A percentile compares a stretch with the other conserved stretches of the same genome.
These are phyloP conservation scores for Geotrichum bryndzae DNA, from an alignment of 1,139 yeast genomes.

Conservation along the genomic window DNA sequence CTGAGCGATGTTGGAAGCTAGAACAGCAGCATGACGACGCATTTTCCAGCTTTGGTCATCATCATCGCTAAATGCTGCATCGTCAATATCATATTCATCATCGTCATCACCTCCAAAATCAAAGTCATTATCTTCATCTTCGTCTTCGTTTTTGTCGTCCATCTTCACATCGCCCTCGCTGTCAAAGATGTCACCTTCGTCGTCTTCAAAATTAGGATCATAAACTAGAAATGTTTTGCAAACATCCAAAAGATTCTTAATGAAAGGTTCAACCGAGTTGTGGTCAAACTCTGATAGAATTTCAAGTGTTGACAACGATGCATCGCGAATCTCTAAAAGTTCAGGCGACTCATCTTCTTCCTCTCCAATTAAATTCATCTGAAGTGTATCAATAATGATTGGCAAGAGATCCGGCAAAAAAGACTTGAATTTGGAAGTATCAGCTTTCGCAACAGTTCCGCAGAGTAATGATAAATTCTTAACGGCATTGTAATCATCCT, in stretches of 20 bases:
- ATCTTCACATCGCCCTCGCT: conserved; percentile 12
- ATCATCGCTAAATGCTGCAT: conserved; percentile 44
- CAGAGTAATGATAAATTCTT: conserved; percentile 25
- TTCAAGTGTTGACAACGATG: conserved; percentile 31
- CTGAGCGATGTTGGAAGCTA: conserved; percentile 41
- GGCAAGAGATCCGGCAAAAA: conserved; percentile 25
- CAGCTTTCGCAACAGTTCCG: conserved; percentile 30
- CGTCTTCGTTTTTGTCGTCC: conserved; percentile 21
- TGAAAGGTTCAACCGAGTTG: conserved; percentile 27
- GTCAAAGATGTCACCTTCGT: conserved; percentile 37
- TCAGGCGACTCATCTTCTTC: conserved; percentile 22
- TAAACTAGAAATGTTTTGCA: conserved; percentile 45
- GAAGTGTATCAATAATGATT: conserved; percentile 23
- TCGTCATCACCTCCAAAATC: conserved; percentile 36
- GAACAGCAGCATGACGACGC: conserved; percentile 49
- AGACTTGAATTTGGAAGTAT: conserved; percentile 26
- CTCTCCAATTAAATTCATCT: conserved; percentile 19
- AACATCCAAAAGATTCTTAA: conserved; percentile 35
- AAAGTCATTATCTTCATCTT: conserved; percentile 23
- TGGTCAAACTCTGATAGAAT: conserved; percentile 25
- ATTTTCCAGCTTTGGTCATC: conserved; percentile 70
- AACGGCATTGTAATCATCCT: conserved; percentile 19
- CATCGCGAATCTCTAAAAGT: conserved; percentile 33
- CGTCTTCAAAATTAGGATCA: conserved; percentile 51
- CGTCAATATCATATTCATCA: conserved; percentile 41